Evolutionary conservation across 225 moss, liverwort and hornwort genomes (phyloP).

Genomic region (Antitrichia curtipendula): DNA sequence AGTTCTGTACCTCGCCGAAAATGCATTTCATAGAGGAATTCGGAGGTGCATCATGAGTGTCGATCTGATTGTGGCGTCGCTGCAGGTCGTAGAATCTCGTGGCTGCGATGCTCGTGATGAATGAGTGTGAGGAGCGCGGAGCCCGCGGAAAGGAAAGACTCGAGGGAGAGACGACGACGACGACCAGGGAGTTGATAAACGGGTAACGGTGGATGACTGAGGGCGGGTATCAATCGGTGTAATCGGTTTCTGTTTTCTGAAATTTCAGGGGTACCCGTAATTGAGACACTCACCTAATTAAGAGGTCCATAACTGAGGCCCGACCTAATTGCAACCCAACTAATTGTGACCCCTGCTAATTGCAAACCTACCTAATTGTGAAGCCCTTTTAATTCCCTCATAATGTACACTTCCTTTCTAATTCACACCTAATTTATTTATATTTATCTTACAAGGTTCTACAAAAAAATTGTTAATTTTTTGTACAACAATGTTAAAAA

Average conservation of each 20-base stretch:
- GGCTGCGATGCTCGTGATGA: background rate
- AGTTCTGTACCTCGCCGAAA: too few relatives aligned
- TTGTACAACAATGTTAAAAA: background rate
- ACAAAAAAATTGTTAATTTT: too few relatives aligned
- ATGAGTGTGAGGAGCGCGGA: background rate
- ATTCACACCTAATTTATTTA: too few relatives aligned
- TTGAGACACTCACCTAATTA: too few relatives aligned
- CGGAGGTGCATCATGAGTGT: too few relatives aligned
- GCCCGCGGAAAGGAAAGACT: background rate
- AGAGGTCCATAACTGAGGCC: too few relatives aligned
- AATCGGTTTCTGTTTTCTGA: too few relatives aligned
- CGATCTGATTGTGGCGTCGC: background rate
- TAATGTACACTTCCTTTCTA: background rate
- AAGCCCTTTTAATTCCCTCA: background rate
- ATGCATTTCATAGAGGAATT: background rate
- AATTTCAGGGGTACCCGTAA: background rate
- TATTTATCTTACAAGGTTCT: background rate
- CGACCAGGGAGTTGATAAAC: background rate
- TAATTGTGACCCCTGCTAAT: background rate
- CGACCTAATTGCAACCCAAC: background rate
- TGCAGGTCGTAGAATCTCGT: background rate
- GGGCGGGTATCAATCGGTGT: background rate
- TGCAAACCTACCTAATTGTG: background rate
- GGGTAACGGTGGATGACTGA: too few relatives aligned
- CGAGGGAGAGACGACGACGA: too few relatives aligned